A percentile compares a stretch with the other conserved stretches of the same genome.
Evolutionary conservation across 768 basidiomycete species (phyloP).

Genomic region (Auriscalpium orientale): DNA sequence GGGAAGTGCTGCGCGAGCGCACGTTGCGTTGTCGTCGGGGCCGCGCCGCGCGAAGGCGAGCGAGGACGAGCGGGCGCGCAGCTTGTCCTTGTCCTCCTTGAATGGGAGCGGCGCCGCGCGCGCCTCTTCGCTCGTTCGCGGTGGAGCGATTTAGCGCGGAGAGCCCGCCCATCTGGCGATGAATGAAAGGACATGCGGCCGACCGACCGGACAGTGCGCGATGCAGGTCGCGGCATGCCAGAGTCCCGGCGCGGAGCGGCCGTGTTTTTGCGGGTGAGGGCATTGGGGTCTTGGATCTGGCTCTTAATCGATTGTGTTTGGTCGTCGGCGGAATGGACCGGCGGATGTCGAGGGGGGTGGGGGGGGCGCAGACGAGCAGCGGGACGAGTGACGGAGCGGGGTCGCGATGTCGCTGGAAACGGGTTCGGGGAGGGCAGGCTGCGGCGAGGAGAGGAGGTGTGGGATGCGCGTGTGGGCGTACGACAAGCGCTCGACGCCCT

Average conservation of each 20-base stretch:
- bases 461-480: slow-evolving; percentile 17
- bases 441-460: slow-evolving; percentile 11
- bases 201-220: slow-evolving; percentile 42
- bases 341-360: slow-evolving; percentile 23
- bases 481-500: slow-evolving; percentile 23
- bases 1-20: slow-evolving; percentile 71
- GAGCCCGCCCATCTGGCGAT: slow-evolving; percentile 61
- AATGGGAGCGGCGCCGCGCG: slow-evolving; percentile 44
- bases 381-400: slow-evolving; percentile 20
- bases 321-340: slow-evolving; percentile 23
- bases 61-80: slow-evolving; percentile 27
- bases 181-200: slow-evolving; percentile 53
- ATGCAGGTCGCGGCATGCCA: slow-evolving; percentile 11
- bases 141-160: slow-evolving; percentile 50
- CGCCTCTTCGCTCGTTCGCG: slow-evolving; percentile 32
- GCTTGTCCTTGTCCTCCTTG: slow-evolving; percentile 28
- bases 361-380: slow-evolving; percentile 19
- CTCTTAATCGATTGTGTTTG: slow-evolving; percentile 34
- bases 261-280: slow-evolving; percentile 42
- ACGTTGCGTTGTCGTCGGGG: slow-evolving; percentile 24
- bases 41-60: slow-evolving; percentile 34
- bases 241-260: slow-evolving; percentile 20
- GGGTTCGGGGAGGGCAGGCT: slow-evolving; percentile 15
- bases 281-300: slow-evolving; percentile 39
- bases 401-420: slow-evolving; percentile 18